Evolutionary conservation across 306 rosid species (phyloP).

Genomic region (Cucurbita moschata): DNA sequence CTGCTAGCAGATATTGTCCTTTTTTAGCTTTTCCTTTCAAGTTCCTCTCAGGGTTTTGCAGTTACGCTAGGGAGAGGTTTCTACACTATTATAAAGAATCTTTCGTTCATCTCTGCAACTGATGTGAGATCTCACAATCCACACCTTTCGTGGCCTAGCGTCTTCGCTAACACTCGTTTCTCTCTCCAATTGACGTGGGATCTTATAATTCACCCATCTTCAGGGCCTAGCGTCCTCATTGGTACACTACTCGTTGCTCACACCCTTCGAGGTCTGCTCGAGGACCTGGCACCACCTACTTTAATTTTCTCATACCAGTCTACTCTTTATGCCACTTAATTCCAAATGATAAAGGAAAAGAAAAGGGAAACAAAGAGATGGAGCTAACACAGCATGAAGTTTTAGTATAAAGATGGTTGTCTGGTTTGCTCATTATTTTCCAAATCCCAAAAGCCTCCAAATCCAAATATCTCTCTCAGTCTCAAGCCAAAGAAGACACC

Average conservation of each 20-base stretch:
- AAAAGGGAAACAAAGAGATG: background rate
- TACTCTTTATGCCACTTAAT: background rate
- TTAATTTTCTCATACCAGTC: background rate
- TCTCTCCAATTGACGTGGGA: too few species aligned
- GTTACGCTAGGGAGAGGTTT: too few species aligned
- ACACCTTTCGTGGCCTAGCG: too few species aligned
- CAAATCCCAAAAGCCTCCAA: background rate
- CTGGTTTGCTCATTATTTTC: background rate
- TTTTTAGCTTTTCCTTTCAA: too few species aligned
- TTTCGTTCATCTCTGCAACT: too few species aligned
- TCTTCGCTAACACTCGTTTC: too few species aligned
- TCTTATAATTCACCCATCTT: too few species aligned
- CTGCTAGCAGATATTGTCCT: too few species aligned
- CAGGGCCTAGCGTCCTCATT: too few species aligned
- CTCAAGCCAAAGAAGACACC: background rate
- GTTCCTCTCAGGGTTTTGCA: too few species aligned
- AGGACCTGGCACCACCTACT: background rate
- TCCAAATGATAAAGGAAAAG: background rate
- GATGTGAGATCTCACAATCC: too few species aligned
- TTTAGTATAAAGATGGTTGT: slow-evolving; percentile 2
- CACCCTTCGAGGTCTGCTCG: background rate
- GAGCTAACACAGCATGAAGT: background rate
- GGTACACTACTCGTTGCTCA: background rate
- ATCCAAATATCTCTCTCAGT: background rate
- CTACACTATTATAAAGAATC: too few species aligned